These are phyloP conservation scores for Microdochium paspali DNA, from an alignment of 2,329 filamentous ascomycete genomes.

Conservation along the genomic window DNA sequence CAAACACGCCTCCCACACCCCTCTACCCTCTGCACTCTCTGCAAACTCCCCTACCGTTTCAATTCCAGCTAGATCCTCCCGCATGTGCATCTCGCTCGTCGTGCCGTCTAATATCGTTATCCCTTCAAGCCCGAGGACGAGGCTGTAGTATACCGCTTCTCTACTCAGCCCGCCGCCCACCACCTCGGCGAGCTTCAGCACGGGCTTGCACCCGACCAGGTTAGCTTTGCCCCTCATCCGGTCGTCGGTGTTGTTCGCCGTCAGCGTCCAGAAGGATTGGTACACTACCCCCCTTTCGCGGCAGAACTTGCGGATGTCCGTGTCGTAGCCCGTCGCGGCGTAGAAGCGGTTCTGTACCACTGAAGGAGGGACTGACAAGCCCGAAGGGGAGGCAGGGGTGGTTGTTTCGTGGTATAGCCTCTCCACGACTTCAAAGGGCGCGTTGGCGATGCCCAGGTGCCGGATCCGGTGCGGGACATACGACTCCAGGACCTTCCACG, in stretches of 20 bases:
- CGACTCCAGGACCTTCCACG: slow-evolving; percentile 56
- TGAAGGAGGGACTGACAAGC: slow-evolving; percentile 25
- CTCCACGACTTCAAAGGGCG: slow-evolving; percentile 46
- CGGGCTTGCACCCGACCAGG: slow-evolving; percentile 22
- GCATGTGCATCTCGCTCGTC: slow-evolving; percentile 35
- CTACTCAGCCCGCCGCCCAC: slow-evolving; percentile 20
- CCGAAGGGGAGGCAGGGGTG: slow-evolving; percentile 6
- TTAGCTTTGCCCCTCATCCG: neutral
- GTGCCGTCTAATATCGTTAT: slow-evolving; percentile 37
- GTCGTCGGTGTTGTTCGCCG: slow-evolving; percentile 25
- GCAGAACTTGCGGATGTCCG: slow-evolving; percentile 43
- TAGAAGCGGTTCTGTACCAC: slow-evolving; percentile 74
- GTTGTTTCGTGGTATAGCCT: slow-evolving; percentile 29
- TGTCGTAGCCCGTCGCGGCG: slow-evolving; percentile 45
- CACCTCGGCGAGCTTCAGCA: slow-evolving; percentile 35
- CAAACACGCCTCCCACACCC: slow-evolving; percentile 39
- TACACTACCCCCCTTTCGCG: slow-evolving; percentile 31
- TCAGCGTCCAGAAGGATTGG: slow-evolving; percentile 47
- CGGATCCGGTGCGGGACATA: slow-evolving; percentile 58
- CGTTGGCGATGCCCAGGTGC: slow-evolving; percentile 68
- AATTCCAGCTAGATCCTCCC: slow-evolving; percentile 34
- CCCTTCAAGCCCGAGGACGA: slow-evolving; percentile 36
- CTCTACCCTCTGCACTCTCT: slow-evolving; percentile 26
- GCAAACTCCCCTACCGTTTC: slow-evolving; percentile 23
- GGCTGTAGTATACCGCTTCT: slow-evolving; percentile 34